A percentile compares a stretch with the other conserved stretches of the same genome.
phyloP scores from a whole-genome alignment of 176 grass and related monocot genomes.

The Paspalum vaginatum region DNA sequence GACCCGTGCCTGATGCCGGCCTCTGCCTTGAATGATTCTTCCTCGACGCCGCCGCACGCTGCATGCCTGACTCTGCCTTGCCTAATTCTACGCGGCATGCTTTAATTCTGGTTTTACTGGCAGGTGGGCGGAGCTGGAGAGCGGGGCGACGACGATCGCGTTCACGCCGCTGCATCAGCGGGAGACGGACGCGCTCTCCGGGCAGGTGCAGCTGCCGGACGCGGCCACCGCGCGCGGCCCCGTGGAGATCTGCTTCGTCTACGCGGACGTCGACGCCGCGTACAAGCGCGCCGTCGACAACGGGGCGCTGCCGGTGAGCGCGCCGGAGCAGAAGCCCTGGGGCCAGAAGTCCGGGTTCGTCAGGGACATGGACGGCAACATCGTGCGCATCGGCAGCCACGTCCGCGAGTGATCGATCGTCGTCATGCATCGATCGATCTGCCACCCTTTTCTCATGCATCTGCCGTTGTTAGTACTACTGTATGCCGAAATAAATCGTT shows the following conservation, averaged over 20 bases:
- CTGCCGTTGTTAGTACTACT: neutral
- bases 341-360: conserved; percentile 90
- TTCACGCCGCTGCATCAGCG: conserved; percentile 85
- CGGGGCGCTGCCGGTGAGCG: conserved; percentile 65
- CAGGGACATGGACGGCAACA: conserved; percentile 71
- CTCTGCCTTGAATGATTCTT: too few relatives aligned
- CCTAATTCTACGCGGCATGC: neutral
- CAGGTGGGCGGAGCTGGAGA: conserved; percentile 89
- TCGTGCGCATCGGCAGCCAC: conserved; percentile 66
- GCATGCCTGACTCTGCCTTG: too few relatives aligned
- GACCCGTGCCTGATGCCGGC: too few relatives aligned
- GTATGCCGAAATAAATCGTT: too few relatives aligned
- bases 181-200: conserved; percentile 68
- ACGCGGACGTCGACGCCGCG: conserved; percentile 72
- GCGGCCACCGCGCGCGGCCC: conserved; percentile 36
- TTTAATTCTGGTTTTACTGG: too few relatives aligned
- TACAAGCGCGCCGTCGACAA: conserved; percentile 59
- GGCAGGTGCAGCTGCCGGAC: conserved; percentile 55
- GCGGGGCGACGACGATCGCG: conserved; percentile 73
- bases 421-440: neutral
- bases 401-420: conserved; percentile 38
- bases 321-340: conserved; percentile 73
- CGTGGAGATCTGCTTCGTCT: conserved; percentile 94
- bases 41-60: too few relatives aligned
- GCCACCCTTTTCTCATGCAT: neutral